phyloP scores from a whole-genome alignment of 2,329 filamentous ascomycete genomes.

The Cyclaneusma minus region DNA sequence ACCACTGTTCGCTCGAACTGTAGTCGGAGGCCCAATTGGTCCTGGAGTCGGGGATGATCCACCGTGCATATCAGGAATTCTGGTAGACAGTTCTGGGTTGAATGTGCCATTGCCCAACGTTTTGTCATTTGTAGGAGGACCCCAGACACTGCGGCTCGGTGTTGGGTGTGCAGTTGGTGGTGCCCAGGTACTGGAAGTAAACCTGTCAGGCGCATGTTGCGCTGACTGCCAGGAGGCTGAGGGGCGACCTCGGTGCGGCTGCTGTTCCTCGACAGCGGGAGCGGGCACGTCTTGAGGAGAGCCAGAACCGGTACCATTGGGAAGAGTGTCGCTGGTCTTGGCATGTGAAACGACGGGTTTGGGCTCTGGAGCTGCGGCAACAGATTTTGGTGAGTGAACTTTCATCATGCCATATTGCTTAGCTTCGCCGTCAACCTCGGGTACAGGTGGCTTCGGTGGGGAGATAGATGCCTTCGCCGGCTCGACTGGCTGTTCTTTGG shows the following conservation, averaged over 20 bases:
- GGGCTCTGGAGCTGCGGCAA: constrained; percentile 5
- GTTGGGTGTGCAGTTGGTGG: constrained; percentile 24
- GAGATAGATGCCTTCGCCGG: constrained; percentile 10
- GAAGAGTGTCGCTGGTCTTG: not conserved
- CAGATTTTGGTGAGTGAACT: constrained; percentile 24
- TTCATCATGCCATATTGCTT: constrained; percentile 29
- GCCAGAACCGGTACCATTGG: constrained; percentile 1
- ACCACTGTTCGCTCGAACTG: constrained; percentile 10
- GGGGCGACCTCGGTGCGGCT: constrained; percentile 9
- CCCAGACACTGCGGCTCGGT: constrained; percentile 52
- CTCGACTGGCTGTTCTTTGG: constrained; percentile 4
- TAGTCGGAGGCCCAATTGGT: constrained; percentile 19
- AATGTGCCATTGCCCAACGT: constrained; percentile 69
- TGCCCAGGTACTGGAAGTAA: constrained; percentile 26
- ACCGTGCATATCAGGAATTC: constrained; percentile 17
- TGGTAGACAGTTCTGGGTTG: constrained; percentile 41
- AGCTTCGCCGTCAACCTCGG: constrained; percentile 24
- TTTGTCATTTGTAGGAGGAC: constrained; percentile 53
- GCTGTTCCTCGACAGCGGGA: constrained; percentile 2
- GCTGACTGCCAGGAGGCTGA: constrained; percentile 12
- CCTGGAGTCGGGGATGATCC: constrained; percentile 12
- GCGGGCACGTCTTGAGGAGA: not conserved
- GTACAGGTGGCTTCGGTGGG: constrained; percentile 23
- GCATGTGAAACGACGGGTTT: not conserved
- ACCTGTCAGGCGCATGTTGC: constrained; percentile 26